Conservation (phyloP, 305 asterid genomes). For the Plantago coronopus region DNA sequence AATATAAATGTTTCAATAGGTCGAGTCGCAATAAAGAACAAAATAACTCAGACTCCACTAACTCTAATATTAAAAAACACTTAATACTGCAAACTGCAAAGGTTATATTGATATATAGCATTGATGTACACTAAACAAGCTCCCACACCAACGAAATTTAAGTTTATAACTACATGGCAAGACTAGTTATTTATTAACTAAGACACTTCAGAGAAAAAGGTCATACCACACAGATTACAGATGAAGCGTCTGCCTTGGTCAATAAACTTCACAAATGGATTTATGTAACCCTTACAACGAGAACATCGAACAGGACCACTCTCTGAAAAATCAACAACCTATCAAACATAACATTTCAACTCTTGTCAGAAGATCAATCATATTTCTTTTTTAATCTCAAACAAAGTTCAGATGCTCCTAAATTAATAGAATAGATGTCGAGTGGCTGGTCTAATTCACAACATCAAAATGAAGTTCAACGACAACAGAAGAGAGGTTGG, state of each 20-base stretch:
- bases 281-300: slow-evolving; percentile 97
- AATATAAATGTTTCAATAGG: background rate
- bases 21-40: background rate
- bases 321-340: slow-evolving; percentile 99
- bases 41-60: background rate
- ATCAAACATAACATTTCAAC: slow-evolving; percentile 15
- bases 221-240: slow-evolving; percentile 95
- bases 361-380: background rate
- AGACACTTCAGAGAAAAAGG: slow-evolving; percentile 1
- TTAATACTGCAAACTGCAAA: background rate
- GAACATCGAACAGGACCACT: slow-evolving; percentile 98
- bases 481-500: background rate
- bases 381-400: slow-evolving; percentile 8
- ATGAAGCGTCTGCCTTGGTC: slow-evolving; percentile 96
- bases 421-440: slow-evolving; percentile 13
- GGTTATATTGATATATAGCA: background rate
- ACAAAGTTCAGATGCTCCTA: slow-evolving; percentile 15
- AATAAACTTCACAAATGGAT: slow-evolving; percentile 92
- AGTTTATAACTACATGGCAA: background rate
- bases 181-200: background rate
- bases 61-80: background rate
- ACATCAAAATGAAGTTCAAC: slow-evolving; percentile 10
- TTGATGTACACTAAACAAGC: background rate
- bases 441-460: slow-evolving; percentile 2
- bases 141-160: background rate